phyloP scores from a whole-genome alignment of 129 eudicot species.

The Dittrichia graveolens region DNA sequence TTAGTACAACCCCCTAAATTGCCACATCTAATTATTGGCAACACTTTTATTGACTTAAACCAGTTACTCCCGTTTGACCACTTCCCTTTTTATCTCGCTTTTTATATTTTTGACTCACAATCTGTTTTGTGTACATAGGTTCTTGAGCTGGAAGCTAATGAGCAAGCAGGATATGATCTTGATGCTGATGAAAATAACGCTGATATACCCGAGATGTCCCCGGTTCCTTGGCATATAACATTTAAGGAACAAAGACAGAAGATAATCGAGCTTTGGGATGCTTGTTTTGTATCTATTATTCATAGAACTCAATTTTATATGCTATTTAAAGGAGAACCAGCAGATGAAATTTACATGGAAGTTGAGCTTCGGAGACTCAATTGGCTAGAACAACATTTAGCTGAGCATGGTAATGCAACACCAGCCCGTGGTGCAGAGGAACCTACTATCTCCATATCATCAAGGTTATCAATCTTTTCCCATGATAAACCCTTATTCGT shows the following conservation, averaged over 20 bases:
- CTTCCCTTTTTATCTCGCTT: background rate
- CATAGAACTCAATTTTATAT: slow-evolving; percentile 95
- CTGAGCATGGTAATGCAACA: slow-evolving; percentile 81
- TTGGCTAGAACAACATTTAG: slow-evolving; percentile 85
- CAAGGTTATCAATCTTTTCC: slow-evolving; percentile 53
- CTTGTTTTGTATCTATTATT: slow-evolving; percentile 81
- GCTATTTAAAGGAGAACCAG: slow-evolving; percentile 86
- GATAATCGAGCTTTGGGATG: slow-evolving; percentile 89
- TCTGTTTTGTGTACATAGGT: slow-evolving; percentile 44
- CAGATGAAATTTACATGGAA: slow-evolving; percentile 93
- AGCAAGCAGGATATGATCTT: slow-evolving; percentile 79
- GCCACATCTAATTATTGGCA: too few species aligned
- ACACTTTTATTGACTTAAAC: too few species aligned
- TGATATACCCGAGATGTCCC: slow-evolving; percentile 51
- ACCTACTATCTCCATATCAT: slow-evolving; percentile 76
- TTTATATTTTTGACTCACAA: too few species aligned
- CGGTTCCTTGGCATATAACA: slow-evolving; percentile 61
- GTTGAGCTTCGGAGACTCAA: slow-evolving; percentile 89
- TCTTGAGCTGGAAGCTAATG: slow-evolving; percentile 95
- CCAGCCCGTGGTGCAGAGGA: slow-evolving; percentile 83
- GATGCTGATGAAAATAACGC: slow-evolving; percentile 56
- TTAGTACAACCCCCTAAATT: too few species aligned
- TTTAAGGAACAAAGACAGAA: slow-evolving; percentile 89
- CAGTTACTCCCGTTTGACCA: too few species aligned
- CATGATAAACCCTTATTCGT: slow-evolving; percentile 8